Evolutionary conservation across 495 filamentous ascomycete genomes (phyloP).

Genomic region (Penicillium ucsense): DNA sequence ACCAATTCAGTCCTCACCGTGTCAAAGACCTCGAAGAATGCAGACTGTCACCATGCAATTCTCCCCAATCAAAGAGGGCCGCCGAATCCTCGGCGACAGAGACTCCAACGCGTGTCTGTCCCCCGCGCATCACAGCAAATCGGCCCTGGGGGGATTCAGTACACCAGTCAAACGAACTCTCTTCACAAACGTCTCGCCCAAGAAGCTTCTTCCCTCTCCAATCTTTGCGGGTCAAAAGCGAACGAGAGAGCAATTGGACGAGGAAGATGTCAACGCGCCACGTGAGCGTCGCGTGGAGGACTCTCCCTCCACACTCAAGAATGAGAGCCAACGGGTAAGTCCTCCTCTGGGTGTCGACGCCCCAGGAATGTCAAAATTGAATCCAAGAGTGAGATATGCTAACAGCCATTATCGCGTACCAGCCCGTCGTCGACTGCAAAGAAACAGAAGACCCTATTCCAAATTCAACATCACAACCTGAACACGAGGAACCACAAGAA

Average conservation of each 20-base stretch:
- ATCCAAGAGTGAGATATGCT: conserved; percentile 4
- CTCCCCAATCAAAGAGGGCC: conserved; percentile 34
- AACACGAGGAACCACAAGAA: conserved; percentile 11
- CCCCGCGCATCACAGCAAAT: conserved; percentile 23
- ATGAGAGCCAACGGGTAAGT: conserved; percentile 18
- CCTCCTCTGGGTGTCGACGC: background rate
- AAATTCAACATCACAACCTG: conserved; percentile 10
- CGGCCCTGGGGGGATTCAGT: conserved; percentile 9
- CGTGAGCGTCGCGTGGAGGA: conserved; percentile 4
- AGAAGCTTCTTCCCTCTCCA: conserved; percentile 31
- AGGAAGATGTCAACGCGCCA: conserved; percentile 12
- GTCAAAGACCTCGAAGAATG: conserved; percentile 8
- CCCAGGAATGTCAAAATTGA: background rate
- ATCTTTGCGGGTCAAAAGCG: conserved; percentile 36
- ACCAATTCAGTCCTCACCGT: background rate
- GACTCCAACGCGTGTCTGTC: conserved; percentile 39
- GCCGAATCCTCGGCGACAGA: conserved; percentile 37
- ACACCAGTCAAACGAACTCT: conserved; percentile 28
- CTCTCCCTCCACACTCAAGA: conserved; percentile 6
- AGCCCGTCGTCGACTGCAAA: conserved; percentile 12
- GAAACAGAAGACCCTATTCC: conserved; percentile 10
- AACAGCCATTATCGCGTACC: background rate
- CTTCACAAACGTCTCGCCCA: conserved; percentile 18
- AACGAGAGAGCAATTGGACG: conserved; percentile 30
- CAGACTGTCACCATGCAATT: conserved; percentile 17